Conservation (phyloP, 352 stramenopile genomes). For the Phytophthora hibernalis region DNA sequence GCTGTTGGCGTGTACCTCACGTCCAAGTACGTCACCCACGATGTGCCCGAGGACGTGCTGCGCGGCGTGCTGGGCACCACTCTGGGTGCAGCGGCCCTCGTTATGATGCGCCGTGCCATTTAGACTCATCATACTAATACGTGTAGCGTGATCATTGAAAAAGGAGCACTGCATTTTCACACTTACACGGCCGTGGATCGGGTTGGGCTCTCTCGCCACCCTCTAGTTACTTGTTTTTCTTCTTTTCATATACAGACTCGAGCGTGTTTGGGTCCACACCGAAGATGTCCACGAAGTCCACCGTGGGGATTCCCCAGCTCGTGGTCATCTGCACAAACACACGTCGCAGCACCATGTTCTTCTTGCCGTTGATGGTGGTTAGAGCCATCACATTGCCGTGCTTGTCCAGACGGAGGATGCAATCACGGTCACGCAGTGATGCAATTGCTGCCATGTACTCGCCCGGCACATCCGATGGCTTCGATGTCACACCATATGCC, state of each 20-base stretch:
- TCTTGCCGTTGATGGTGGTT: constrained; percentile 75
- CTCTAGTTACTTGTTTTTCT: constrained; percentile 71
- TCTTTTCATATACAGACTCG: constrained; percentile 84
- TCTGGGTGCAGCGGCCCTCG: constrained; percentile 68
- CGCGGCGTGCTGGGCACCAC: constrained; percentile 78
- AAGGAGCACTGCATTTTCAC: constrained; percentile 32
- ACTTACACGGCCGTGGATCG: constrained; percentile 17
- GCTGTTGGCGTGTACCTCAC: constrained; percentile 73
- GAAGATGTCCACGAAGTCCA: constrained; percentile 88
- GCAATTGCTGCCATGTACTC: constrained; percentile 60
- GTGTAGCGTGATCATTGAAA: constrained; percentile 22
- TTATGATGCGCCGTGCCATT: constrained; percentile 83
- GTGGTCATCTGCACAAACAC: constrained; percentile 88
- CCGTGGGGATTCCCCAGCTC: constrained; percentile 81
- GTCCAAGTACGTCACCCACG: constrained; percentile 85
- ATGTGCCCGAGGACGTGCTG: constrained; percentile 78
- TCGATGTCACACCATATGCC: constrained; percentile 70
- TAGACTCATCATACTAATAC: constrained; percentile 39
- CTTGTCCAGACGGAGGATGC: constrained; percentile 60
- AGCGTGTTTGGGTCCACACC: constrained; percentile 69
- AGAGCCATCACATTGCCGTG: constrained; percentile 65
- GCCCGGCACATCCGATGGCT: constrained; percentile 44
- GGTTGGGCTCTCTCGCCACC: constrained; percentile 28
- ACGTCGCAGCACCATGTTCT: constrained; percentile 70
- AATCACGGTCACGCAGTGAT: constrained; percentile 79